Percentiles rank a stretch among this genome's conserved stretches.
phyloP scores from a whole-genome alignment of 768 basidiomycete genomes.

The Boletellus ananiceps region DNA sequence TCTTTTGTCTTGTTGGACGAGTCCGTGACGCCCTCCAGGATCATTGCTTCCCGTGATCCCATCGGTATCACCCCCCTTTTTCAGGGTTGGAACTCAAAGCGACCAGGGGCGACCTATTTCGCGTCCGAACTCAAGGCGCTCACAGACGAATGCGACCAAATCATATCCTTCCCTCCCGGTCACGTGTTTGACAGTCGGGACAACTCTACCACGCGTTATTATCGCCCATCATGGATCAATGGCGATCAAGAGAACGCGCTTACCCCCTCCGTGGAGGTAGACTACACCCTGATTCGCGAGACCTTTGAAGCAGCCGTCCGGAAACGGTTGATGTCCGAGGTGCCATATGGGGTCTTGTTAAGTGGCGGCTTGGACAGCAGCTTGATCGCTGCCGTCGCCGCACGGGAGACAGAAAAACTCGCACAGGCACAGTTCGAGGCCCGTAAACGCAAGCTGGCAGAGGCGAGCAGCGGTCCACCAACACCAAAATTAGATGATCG shows the following conservation, averaged over 20 bases:
- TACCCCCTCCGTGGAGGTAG: conserved; percentile 51
- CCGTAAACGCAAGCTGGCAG: conserved; percentile 54
- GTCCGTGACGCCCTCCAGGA: conserved; percentile 78
- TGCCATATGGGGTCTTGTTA: conserved; percentile 94
- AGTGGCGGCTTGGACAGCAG: conserved; percentile 95
- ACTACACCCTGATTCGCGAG: conserved; percentile 70
- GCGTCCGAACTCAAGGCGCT: conserved; percentile 95
- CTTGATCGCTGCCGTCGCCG: conserved; percentile 92
- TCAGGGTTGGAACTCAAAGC: conserved; percentile 86
- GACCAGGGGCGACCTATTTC: conserved; percentile 84
- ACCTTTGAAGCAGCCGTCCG: conserved; percentile 87
- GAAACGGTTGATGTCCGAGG: conserved; percentile 98
- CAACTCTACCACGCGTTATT: conserved; percentile 77
- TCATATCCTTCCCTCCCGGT: conserved; percentile 95
- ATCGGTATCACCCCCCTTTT: conserved; percentile 98
- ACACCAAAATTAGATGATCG: conserved; percentile 45
- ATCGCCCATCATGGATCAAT: conserved; percentile 83
- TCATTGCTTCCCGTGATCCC: conserved; percentile 96
- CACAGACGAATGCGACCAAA: conserved; percentile 86
- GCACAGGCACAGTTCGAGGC: conserved; percentile 71
- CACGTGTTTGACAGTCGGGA: conserved; percentile 91
- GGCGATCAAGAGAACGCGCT: conserved; percentile 63
- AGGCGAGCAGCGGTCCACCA: conserved; percentile 50
- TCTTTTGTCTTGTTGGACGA: conserved; percentile 96
- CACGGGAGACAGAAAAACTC: conserved; percentile 91